Evolutionary conservation across 2,329 filamentous ascomycete species (phyloP), one percentile per base, ranked within the genome.

Genomic region (Cryphonectria naterciae): DNA sequence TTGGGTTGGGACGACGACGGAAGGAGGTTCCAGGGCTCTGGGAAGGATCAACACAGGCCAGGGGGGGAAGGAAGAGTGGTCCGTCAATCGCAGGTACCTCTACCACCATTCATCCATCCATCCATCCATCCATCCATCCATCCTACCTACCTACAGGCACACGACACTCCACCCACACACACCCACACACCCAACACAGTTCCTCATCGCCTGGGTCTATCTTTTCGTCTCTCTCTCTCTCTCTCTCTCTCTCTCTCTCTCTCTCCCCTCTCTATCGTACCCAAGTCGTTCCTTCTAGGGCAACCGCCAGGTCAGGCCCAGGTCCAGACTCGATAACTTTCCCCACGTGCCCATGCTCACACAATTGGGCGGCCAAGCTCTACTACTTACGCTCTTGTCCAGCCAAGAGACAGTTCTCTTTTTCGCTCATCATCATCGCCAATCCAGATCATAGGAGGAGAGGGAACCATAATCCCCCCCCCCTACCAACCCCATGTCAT

Each of bases 41-140:
- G 61, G 61, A 63, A 43, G 37, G 61, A 63, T 63, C 61, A 43
- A 43, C 61, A 43, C 35, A 10, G 58, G 61, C 61, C 37, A 63
- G 61, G 61, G 35, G 19, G 17, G 13, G 32, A 39, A 39, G 54
- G 54, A 13, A 8, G 56, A 3, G 56, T 35, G 13, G 56, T 32
- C 25, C 25, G n/a, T 25, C 32, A n/a, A n/a, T 25, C 11, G 3
- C 25, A 25, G 3, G 3, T 32, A 32, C 32, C 32, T 32, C n/a
- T 28, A 56, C 52, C n/a, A 56, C 52, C 52, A 28, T 4, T 28
- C n/a, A 28, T n/a, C n/a, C n/a, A n/a, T n/a, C n/a, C n/a, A n/a
- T n/a, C n/a, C n/a, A n/a, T n/a, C n/a, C n/a, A n/a, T n/a, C n/a
- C n/a, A n/a, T n/a, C 52, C 52, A 28, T 4, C 17, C n/a, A 28